A percentile compares a stretch with the other conserved stretches of the same genome.
Evolutionary conservation across 2,329 filamentous ascomycete species (phyloP).

Genomic region (Fusarium nodosum): DNA sequence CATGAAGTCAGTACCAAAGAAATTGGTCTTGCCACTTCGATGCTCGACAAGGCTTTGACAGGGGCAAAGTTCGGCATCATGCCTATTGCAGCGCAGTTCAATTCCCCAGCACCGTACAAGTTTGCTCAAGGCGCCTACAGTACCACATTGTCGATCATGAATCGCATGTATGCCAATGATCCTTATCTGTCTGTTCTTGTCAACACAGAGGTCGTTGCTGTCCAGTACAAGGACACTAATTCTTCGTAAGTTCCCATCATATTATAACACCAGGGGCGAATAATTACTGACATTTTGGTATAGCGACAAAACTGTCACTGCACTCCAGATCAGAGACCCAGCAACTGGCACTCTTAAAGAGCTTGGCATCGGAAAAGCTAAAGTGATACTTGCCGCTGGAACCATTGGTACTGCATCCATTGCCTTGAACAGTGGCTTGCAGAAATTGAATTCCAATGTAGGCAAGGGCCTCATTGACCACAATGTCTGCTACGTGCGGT

Average conservation of each 20-base stretch:
- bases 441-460: conserved; percentile 10
- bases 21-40: conserved; percentile 11
- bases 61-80: conserved; percentile 19
- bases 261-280: accelerated
- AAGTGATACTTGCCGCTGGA: conserved; percentile 21
- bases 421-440: conserved; percentile 32
- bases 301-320: conserved; percentile 18
- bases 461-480: conserved; percentile 38
- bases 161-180: conserved; percentile 43
- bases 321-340: conserved; percentile 32
- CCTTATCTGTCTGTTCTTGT: conserved; percentile 31
- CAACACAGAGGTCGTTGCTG: conserved; percentile 33
- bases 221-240: neutral
- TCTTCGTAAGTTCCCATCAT: neutral
- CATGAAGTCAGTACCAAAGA: conserved; percentile 20
- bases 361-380: conserved; percentile 23
- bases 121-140: conserved; percentile 38
- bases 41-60: conserved; percentile 8
- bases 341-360: conserved; percentile 22
- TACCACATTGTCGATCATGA: conserved; percentile 35
- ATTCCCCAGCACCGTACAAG: conserved; percentile 33
- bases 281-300: neutral
- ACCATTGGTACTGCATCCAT: conserved; percentile 40
- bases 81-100: conserved; percentile 39
- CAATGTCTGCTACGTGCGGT: conserved; percentile 35